Conservation (phyloP, 192 early-diverging fungal genomes). For the Coemansia sp. region DNA sequence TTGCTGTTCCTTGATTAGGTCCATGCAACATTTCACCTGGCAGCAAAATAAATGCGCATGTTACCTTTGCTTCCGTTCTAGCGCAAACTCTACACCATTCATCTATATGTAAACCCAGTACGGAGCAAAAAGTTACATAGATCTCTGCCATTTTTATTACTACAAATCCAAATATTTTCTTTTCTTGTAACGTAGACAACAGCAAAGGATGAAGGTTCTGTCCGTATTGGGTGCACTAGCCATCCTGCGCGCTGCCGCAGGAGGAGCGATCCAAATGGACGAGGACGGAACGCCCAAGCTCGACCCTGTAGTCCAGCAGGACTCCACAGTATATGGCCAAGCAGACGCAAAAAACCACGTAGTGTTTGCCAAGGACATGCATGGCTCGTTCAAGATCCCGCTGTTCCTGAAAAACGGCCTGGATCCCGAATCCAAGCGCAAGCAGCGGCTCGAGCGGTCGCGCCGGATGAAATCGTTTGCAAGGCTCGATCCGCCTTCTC, state of each 20-base stretch:
- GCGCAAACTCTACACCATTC: neutral
- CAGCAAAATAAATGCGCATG: neutral
- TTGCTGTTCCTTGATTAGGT: neutral
- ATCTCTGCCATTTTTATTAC: too few species aligned
- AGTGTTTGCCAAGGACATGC: slow-evolving; percentile 13
- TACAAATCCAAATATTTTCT: too few species aligned
- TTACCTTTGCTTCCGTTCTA: neutral
- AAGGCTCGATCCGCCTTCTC: slow-evolving; percentile 8
- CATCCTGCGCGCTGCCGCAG: slow-evolving; percentile 18
- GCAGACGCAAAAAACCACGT: slow-evolving; percentile 30
- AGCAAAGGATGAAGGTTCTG: neutral
- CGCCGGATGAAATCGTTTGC: slow-evolving; percentile 42
- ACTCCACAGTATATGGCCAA: slow-evolving; percentile 16
- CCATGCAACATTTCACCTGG: neutral
- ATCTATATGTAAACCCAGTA: neutral
- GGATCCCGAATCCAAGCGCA: slow-evolving; percentile 47
- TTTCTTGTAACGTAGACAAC: neutral
- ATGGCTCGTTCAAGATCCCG: slow-evolving; percentile 39
- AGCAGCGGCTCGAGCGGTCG: slow-evolving; percentile 34
- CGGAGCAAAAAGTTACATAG: neutral
- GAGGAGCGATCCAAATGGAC: slow-evolving; percentile 13
- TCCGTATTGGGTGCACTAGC: slow-evolving; percentile 15
- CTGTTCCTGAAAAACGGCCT: slow-evolving; percentile 45
- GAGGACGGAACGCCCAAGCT: slow-evolving; percentile 5
- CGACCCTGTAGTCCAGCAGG: slow-evolving; percentile 1